Evolutionary conservation across 1,139 yeast species (phyloP), one percentile per base, ranked within the genome.

Genomic region (Suhomyces atakaporum): DNA sequence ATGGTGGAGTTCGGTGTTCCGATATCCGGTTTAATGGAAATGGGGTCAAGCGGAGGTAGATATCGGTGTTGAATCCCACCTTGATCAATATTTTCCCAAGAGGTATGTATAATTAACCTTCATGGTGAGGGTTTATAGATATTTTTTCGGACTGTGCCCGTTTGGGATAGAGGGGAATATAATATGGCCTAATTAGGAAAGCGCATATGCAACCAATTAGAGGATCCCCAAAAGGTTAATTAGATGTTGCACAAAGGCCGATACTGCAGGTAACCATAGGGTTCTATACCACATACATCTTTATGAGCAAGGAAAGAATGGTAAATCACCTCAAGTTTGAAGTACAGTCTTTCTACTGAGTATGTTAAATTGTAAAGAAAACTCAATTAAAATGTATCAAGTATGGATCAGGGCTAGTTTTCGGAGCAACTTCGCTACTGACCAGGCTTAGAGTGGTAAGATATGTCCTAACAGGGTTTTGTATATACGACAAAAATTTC

Each of bases 201-300:
- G 21, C 13, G 29, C 29, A 19, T 33, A 33, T 33, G 36, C 36
- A 33, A 16, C 32, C 36, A 33, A 26, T 33, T 33, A 13, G 28
- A 24, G 25, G 20, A 22, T 23, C 24, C 10, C n/a, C 9, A 27
- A 27, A 16, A 27, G 9, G 8, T 8, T n/a, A 6, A 18, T 7
- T 22, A 7, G n/a, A 22, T 22, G n/a, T 22, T 22, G 25, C 25
- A 18, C 8, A 18, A 18, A 8, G 8, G 5, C 20, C 20, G n/a
- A n/a, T n/a, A n/a, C n/a, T n/a, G n/a, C n/a, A n/a, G n/a, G n/a
- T n/a, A n/a, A n/a, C n/a, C n/a, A n/a, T n/a, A n/a, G n/a, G n/a
- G n/a, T n/a, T n/a, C n/a, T n/a, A n/a, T n/a, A n/a, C n/a, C n/a
- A n/a, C n/a, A n/a, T n/a, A n/a, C n/a, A n/a, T n/a, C n/a, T n/a